Conservation (phyloP, 164 flowering plant species). For the Aristolochia contorta region DNA sequence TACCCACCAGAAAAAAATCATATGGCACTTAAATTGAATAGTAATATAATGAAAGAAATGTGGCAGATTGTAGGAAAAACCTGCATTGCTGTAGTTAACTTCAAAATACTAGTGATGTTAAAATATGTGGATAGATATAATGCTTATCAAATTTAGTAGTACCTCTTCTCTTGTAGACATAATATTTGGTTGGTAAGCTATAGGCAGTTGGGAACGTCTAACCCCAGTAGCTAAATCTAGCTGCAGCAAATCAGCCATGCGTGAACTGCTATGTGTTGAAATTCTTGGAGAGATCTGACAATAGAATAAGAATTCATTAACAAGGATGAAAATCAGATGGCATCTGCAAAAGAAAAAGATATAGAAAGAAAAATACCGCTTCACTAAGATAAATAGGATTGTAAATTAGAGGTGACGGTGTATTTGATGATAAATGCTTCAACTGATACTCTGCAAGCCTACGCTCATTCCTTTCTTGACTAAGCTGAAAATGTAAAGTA, state of each 20-base stretch:
- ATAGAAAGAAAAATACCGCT: constrained; percentile 6
- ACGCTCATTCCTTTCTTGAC: constrained; percentile 40
- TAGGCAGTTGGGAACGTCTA: constrained; percentile 1
- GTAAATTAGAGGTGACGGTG: neutral
- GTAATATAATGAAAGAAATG: no score
- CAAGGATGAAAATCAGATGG: neutral
- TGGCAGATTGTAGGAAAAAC: no score
- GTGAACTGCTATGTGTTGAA: neutral
- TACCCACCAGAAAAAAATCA: no score
- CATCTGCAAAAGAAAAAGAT: neutral
- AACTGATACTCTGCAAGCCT: constrained; percentile 33
- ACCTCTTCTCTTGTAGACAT: neutral
- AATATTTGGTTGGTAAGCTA: neutral
- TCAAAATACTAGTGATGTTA: no score
- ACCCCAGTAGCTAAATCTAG: constrained; percentile 1
- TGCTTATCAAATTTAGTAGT: no score
- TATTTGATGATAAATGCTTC: constrained; percentile 10
- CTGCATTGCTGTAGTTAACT: no score
- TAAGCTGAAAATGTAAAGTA: constrained; percentile 29
- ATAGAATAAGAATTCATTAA: constrained; percentile 3
- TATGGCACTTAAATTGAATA: no score
- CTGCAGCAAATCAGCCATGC: constrained; percentile 5
- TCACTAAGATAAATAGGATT: constrained; percentile 7
- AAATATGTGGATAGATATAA: no score
- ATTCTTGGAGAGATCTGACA: neutral